Evolutionary conservation across 345 rosid species (phyloP).

Genomic region (Adansonia digitata): DNA sequence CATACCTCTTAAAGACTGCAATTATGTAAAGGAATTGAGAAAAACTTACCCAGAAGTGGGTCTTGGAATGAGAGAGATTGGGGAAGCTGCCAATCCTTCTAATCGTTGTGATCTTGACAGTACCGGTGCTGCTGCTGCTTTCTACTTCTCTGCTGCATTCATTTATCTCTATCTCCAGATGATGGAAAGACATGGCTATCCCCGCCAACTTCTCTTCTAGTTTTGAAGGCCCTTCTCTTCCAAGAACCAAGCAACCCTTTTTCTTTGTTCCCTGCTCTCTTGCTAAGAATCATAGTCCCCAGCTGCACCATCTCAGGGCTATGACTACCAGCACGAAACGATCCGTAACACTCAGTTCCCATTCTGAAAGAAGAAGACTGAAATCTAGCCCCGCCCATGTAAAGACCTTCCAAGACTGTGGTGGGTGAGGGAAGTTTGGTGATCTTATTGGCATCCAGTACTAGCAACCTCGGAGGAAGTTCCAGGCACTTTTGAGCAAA

Average conservation of each 20-base stretch:
- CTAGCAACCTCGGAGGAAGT: conserved; percentile 57
- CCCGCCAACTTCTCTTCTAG: conserved; percentile 43
- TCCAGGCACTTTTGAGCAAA: conserved; percentile 46
- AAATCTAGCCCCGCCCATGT: conserved; percentile 12
- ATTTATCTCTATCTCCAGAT: conserved; percentile 29
- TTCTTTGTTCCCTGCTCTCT: conserved; percentile 27
- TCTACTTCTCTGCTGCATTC: conserved; percentile 27
- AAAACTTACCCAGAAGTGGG: conserved; percentile 68
- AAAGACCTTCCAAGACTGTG: conserved; percentile 41
- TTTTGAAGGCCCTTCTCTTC: conserved; percentile 29
- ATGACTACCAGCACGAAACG: conserved; percentile 24
- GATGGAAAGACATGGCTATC: conserved; percentile 56
- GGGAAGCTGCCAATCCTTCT: conserved; percentile 41
- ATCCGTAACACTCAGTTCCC: conserved; percentile 32
- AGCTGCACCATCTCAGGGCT: conserved; percentile 27
- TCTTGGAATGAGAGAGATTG: conserved; percentile 27
- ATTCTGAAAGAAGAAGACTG: conserved; percentile 37
- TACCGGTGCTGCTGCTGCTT: conserved; percentile 14
- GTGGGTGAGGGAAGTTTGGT: conserved; percentile 43
- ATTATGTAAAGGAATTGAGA: background rate
- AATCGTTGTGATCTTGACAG: conserved; percentile 32
- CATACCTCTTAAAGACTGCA: background rate
- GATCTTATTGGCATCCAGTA: conserved; percentile 9
- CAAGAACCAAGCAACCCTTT: conserved; percentile 41
- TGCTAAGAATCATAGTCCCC: conserved; percentile 14